Evolutionary conservation across 148 eudicot genomes (phyloP), one percentile per base, ranked within the genome.

Genomic region (Euryodendron excelsum): DNA sequence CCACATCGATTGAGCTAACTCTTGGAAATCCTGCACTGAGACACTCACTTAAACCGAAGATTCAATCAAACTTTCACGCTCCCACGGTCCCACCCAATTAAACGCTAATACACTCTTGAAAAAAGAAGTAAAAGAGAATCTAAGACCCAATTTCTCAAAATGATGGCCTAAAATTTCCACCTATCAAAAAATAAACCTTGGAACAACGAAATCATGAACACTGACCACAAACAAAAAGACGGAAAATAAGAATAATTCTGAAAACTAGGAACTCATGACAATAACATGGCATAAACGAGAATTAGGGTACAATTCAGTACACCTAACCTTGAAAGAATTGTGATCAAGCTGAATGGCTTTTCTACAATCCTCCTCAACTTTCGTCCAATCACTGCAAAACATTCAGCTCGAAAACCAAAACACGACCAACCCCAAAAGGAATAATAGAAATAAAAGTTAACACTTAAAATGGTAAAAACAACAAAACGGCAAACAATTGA

Each of bases 281-380:
- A 21, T 52, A 3, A 0, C 0, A 23, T 21, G 20, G 11, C 4
- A 48, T 18, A 30, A 53, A 27, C 9, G 45, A 72, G 25, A 34
- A 37, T 63, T 31, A 63, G 34, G 15, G 44, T 66, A 27, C 56
- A 44, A 41, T 69, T 15, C 39, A 4, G 69, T 1, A 71, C 18
- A 76, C 77, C 84, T 30, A 25, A 94, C 98, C 98, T 94, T 94
- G 44, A 94, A 86, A 76, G 97, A 92, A 61, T 81, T 77, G 81
- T 78, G 80, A 82, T 92, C 98, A 79, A 94, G 97, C 69, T 88
- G 89, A 81, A 92, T 85, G 55, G 94, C 98, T 82, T 68, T 89
- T 79, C 85, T 81, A 82, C 94, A 90, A 86, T 94, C 98, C 83
- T 90, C 97, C 80, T 92, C 97, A 79, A 90, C 94, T 84, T 85